These are phyloP conservation scores for Yarrowia sp. DNA, from an alignment of 805 yeast species.

Conservation along the genomic window DNA sequence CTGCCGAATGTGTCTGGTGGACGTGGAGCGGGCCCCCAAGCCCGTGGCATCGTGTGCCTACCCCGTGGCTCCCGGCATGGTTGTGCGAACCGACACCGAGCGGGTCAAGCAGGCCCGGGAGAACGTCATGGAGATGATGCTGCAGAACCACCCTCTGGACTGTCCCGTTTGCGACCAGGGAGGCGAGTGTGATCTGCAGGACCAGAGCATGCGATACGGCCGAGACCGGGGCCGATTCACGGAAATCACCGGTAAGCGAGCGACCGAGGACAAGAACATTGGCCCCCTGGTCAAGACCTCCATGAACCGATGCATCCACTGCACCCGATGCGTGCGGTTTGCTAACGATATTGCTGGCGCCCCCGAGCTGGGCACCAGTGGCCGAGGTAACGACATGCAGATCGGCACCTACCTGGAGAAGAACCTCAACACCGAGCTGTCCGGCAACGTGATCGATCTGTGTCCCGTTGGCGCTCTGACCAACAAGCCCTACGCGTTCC, in stretches of 20 bases:
- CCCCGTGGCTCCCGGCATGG: slow-evolving; percentile 92
- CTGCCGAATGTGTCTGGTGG: slow-evolving; percentile 92
- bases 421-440: slow-evolving; percentile 81
- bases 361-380: slow-evolving; percentile 86
- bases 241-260: slow-evolving; percentile 84
- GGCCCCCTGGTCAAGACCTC: slow-evolving; percentile 90
- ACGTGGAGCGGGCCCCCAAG: slow-evolving; percentile 87
- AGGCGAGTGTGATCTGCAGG: slow-evolving; percentile 93
- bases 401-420: slow-evolving; percentile 88
- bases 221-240: slow-evolving; percentile 84
- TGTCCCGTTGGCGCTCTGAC: slow-evolving; percentile 95
- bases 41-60: slow-evolving; percentile 89
- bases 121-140: slow-evolving; percentile 87
- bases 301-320: slow-evolving; percentile 91
- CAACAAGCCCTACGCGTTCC: slow-evolving; percentile 89
- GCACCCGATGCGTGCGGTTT: slow-evolving; percentile 89
- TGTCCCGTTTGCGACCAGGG: slow-evolving; percentile 95
- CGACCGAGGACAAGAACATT: slow-evolving; percentile 87
- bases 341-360: slow-evolving; percentile 93
- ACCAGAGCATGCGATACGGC: slow-evolving; percentile 83
- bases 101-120: slow-evolving; percentile 84
- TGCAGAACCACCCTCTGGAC: slow-evolving; percentile 89
- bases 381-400: slow-evolving; percentile 92
- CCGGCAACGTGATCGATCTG: slow-evolving; percentile 85
- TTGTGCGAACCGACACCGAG: slow-evolving; percentile 77